A percentile compares a stretch with the other conserved stretches of the same genome.
phyloP scores from a whole-genome alignment of 306 rosid genomes.

The Corylus avellana region DNA sequence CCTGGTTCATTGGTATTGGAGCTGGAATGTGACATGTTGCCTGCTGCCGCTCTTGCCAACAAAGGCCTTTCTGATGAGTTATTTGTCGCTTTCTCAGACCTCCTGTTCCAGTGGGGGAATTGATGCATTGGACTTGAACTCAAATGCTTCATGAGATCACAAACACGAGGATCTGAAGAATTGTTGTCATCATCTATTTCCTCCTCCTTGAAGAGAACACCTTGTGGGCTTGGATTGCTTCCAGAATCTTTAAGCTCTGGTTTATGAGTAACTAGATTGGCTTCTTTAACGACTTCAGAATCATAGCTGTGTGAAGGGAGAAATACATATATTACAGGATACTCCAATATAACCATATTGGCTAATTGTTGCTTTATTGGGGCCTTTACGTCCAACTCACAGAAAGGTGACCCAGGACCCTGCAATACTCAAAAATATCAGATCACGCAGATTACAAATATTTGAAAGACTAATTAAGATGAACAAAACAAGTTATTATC shows the following conservation, averaged over 20 bases:
- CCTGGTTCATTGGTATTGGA: constrained; percentile 32
- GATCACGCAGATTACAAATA: neutral
- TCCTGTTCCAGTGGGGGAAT: constrained; percentile 20
- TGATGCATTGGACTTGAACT: constrained; percentile 39
- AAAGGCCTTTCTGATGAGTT: constrained; percentile 35
- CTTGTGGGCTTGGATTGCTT: constrained; percentile 39
- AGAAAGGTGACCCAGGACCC: constrained; percentile 66
- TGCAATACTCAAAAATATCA: constrained; percentile 32
- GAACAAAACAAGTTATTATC: neutral
- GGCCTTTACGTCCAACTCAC: constrained; percentile 59
- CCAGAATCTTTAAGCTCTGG: constrained; percentile 36
- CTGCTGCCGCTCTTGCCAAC: constrained; percentile 37
- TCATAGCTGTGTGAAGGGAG: constrained; percentile 62
- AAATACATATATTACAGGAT: constrained; percentile 72
- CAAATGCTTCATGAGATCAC: constrained; percentile 54
- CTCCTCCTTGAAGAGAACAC: constrained; percentile 70
- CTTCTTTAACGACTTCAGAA: constrained; percentile 60
- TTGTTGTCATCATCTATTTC: constrained; percentile 59
- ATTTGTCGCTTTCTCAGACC: constrained; percentile 27
- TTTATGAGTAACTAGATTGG: constrained; percentile 32
- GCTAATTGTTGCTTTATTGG: constrained; percentile 77
- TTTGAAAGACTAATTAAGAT: neutral
- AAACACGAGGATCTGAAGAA: constrained; percentile 41
- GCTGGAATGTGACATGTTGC: constrained; percentile 28
- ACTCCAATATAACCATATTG: constrained; percentile 65